Evolutionary conservation across 129 eudicot species (phyloP), one percentile per base, ranked within the genome.

Genomic region (Flaveria linearis): DNA sequence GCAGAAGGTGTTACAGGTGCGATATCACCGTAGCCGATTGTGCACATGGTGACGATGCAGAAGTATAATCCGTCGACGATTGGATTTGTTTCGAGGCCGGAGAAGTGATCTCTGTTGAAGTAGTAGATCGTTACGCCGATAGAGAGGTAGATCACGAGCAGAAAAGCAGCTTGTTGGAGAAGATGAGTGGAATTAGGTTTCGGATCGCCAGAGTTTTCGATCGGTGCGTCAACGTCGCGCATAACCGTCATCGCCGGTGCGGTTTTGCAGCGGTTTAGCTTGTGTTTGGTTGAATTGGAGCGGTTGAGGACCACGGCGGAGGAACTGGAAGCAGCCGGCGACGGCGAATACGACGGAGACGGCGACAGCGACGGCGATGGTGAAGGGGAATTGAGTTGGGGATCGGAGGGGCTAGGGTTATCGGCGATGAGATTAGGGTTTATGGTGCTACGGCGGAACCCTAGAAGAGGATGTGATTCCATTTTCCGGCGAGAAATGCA

Each of bases 41-140:
- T 88, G 73, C 92, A 88, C 92, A 88, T 88, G 16, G 92, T 88
- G 2, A 88, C 92, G 22, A 88, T 88, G 23, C 89, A 88, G 82
- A 88, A 88, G 80, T 88, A 88, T 16, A 88, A 33, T 0, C 89
- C 92, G 30, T 88, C 92, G 8, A 88, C 85, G 0, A 88, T 15
- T 2, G 87, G 87, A 46, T 85, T 87, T 0, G 92, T 88, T 41
- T 85, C 89, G 0, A 45, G 26, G 0, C 89, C 92, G 9, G 87
- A 80, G 71, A 88, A 88, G 56, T 85, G 83, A 10, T 85, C 83
- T 2, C 87, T 63, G 81, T 85, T 83, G 60, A 85, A 82, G 9
- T 67, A 64, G 72, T 77, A 88, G 7, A 88, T 84, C 17, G 50
- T n/a, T 50, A 88, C 81, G 0, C 92, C 92, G 3, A 88, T 5